Base-by-base conservation (phyloP, 345 rosid genomes). In the Populus simonii region DNA sequence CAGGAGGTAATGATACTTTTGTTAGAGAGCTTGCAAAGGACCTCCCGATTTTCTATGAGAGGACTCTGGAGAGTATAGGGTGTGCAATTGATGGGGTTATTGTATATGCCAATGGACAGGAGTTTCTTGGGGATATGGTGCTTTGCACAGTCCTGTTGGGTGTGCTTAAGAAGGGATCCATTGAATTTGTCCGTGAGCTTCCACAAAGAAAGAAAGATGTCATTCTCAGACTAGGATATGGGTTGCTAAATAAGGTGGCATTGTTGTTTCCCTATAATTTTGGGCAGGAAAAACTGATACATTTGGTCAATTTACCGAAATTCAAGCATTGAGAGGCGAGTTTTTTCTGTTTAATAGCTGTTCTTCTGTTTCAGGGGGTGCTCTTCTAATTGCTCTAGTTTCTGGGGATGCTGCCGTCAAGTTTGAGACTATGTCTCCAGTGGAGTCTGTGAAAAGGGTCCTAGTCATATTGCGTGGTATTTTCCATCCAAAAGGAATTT, bases 281-380 rank as follows among this genome's bases (percentile, higher is more conserved):
- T 93, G 97, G 98, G 98, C 94, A 3, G 94, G 89, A 68, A 95
- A 96, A 84, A 90, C 93, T 16, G 97, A 96, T 84, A 96, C 98
- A 0, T 96, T 94, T 65, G 99, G 99, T 76, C 86, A 89, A 80
- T 85, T 96, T 86, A 91, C 93, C 1, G 97, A 96, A 84, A 92
- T 79, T 80, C 94, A 0, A 83, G 83, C 20, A 89, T 87, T 87
- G 80, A 89, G 98, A 87, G 95, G 99, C 31, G 98, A 93, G 80
- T 96, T 93, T 87, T 96, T 96, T 83, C 84, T 96, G 85, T 93
- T 96, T 78, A 92, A 93, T 79, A 96, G 97, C 84, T 96, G 91
- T 76, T 87, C 94, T 53, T 88, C 98, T 0, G 97, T 93, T 25
- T 96, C 99, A 0, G 97, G 98, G 9, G 97, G 98, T 22, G 89